phyloP scores from a whole-genome alignment of 1,284 basidiomycete species.

The Pterulicium gracile region DNA sequence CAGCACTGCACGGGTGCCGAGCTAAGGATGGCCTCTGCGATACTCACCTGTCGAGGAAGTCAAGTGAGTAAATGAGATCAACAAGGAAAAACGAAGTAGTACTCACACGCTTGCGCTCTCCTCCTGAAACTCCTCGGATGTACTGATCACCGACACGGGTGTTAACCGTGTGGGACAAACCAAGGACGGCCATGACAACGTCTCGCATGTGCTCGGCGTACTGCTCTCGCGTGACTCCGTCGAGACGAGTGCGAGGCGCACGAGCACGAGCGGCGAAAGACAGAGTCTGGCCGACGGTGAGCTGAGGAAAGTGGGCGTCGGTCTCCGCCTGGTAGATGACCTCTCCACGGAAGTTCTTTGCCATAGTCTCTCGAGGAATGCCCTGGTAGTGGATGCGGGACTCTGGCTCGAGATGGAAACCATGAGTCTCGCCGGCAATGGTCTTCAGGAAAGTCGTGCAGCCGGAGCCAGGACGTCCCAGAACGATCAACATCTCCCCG shows the following conservation, averaged over 20 bases:
- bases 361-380: constrained; percentile 30
- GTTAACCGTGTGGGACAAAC: constrained; percentile 37
- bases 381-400: constrained; percentile 17
- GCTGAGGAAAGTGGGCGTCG: constrained; percentile 45
- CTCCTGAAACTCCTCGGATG: constrained; percentile 44
- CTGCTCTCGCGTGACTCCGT: constrained; percentile 26
- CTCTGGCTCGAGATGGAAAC: constrained; percentile 6
- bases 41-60: no score
- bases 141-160: constrained; percentile 38
- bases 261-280: constrained; percentile 36
- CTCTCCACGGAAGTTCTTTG: constrained; percentile 18
- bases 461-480: constrained; percentile 31
- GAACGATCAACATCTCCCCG: constrained; percentile 43
- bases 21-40: constrained; percentile 5
- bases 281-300: constrained; percentile 44
- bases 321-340: constrained; percentile 17
- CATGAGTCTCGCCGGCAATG: constrained; percentile 6
- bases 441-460: constrained; percentile 7
- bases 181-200: constrained; percentile 43
- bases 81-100: no score
- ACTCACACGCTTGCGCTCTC: constrained; percentile 51
- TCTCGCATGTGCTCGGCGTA: constrained; percentile 38
- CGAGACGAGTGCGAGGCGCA: constrained; percentile 36
- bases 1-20: constrained; percentile 17
- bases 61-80: no score